Percentiles rank a stretch among this genome's conserved stretches.
Evolutionary conservation across 2,329 filamentous ascomycete species (phyloP).

Genomic region (Acrodontium crateriforme): DNA sequence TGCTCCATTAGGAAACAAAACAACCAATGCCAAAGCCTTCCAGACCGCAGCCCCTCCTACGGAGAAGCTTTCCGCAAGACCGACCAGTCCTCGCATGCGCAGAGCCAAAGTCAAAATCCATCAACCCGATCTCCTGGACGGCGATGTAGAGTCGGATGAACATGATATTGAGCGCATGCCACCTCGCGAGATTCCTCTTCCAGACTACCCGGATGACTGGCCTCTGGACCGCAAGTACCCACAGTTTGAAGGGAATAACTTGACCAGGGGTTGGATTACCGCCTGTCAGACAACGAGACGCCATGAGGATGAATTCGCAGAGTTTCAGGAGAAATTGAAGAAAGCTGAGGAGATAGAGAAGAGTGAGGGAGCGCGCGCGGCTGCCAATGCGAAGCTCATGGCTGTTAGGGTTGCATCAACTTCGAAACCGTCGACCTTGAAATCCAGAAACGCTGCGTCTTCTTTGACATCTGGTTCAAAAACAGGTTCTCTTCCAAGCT

Average conservation of each 20-base stretch:
- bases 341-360: conserved; percentile 10
- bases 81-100: conserved; percentile 42
- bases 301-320: conserved; percentile 50
- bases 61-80: conserved; percentile 31
- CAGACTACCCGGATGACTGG: conserved; percentile 21
- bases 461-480: conserved; percentile 26
- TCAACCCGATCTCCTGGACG: conserved; percentile 24
- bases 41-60: conserved; percentile 48
- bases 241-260: conserved; percentile 37
- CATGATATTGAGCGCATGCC: conserved; percentile 86
- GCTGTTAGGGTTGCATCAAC: conserved; percentile 1
- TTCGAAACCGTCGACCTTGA: conserved; percentile 35
- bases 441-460: conserved; percentile 36
- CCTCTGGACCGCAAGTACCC: conserved; percentile 15
- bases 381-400: too few species aligned
- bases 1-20: conserved; percentile 83
- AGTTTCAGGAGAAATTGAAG: conserved; percentile 44
- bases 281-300: conserved; percentile 39
- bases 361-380: conserved; percentile 13
- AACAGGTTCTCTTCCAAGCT: conserved; percentile 22
- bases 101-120: conserved; percentile 47
- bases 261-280: conserved; percentile 37
- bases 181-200: conserved; percentile 44
- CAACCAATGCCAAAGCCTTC: conserved; percentile 77
- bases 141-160: conserved; percentile 36